Evolutionary conservation across 371 early-diverging fungal genomes (phyloP).

Genomic region (Umbelopsis sp.): DNA sequence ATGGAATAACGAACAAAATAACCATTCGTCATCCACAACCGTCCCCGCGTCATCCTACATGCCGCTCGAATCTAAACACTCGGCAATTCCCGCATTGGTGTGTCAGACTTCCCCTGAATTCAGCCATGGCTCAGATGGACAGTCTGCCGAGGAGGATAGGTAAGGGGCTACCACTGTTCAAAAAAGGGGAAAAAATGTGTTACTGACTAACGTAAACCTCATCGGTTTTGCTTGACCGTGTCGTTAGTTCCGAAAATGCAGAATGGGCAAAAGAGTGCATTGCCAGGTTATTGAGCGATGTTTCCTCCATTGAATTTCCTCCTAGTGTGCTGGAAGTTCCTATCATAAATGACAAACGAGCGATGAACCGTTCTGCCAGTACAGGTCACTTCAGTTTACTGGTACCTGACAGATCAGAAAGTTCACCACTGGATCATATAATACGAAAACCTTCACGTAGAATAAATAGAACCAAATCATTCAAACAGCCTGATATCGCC

Average conservation of each 20-base stretch:
- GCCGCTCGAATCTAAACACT: neutral
- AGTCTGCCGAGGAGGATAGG: neutral
- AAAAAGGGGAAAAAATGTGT: too few species aligned
- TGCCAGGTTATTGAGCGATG: constrained; percentile 7
- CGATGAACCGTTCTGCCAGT: neutral
- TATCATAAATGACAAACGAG: neutral
- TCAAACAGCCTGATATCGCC: neutral
- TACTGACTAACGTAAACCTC: too few species aligned
- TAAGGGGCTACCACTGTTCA: neutral
- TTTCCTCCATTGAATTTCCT: neutral
- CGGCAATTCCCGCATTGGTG: neutral
- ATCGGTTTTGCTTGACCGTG: neutral
- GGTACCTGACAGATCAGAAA: neutral
- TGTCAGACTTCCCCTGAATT: neutral
- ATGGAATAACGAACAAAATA: neutral
- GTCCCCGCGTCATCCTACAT: neutral
- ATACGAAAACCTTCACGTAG: neutral
- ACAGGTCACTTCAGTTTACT: neutral
- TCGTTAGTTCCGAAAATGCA: constrained; percentile 3
- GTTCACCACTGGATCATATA: neutral
- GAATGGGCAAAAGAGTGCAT: constrained; percentile 15
- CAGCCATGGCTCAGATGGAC: neutral
- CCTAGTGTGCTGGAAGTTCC: neutral
- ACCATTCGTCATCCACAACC: neutral
- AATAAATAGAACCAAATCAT: neutral